Evolutionary conservation across 306 rosid species (phyloP).

Genomic region (Oemleria cerasiformis): DNA sequence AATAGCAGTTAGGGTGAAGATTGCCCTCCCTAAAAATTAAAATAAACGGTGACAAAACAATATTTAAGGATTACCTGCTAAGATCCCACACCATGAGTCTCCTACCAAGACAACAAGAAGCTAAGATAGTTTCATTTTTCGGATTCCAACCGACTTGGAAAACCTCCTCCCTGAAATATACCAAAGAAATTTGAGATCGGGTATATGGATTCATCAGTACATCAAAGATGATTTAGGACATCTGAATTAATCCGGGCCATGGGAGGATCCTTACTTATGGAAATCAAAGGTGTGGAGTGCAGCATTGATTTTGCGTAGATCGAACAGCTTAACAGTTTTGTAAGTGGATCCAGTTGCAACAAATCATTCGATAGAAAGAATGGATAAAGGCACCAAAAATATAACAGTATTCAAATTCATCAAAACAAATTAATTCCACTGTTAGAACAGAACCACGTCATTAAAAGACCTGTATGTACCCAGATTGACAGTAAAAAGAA

Average conservation of each 20-base stretch:
- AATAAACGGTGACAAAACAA: slow-evolving; percentile 13
- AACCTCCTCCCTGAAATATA: slow-evolving; percentile 76
- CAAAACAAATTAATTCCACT: neutral
- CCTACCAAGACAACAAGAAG: slow-evolving; percentile 95
- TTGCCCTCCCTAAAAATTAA: neutral
- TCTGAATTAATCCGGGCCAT: slow-evolving; percentile 10
- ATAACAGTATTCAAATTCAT: neutral
- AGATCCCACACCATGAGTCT: slow-evolving; percentile 99
- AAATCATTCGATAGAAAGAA: slow-evolving; percentile 56
- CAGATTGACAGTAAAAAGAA: neutral
- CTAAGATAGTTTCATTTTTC: slow-evolving; percentile 90
- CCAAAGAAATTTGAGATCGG: neutral
- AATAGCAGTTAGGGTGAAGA: neutral
- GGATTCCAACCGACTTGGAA: slow-evolving; percentile 99
- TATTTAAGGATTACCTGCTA: slow-evolving; percentile 81
- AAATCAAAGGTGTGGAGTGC: slow-evolving; percentile 88
- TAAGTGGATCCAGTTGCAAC: slow-evolving; percentile 99
- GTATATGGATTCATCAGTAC: neutral
- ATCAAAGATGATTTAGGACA: neutral
- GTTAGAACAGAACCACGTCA: neutral
- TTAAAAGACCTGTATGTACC: neutral
- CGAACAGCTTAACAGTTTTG: slow-evolving; percentile 92
- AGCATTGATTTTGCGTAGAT: slow-evolving; percentile 73
- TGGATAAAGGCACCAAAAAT: neutral
- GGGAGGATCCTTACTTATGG: slow-evolving; percentile 67